phyloP scores from a whole-genome alignment of 441 rosid genomes.

The Kokia cookei region DNA sequence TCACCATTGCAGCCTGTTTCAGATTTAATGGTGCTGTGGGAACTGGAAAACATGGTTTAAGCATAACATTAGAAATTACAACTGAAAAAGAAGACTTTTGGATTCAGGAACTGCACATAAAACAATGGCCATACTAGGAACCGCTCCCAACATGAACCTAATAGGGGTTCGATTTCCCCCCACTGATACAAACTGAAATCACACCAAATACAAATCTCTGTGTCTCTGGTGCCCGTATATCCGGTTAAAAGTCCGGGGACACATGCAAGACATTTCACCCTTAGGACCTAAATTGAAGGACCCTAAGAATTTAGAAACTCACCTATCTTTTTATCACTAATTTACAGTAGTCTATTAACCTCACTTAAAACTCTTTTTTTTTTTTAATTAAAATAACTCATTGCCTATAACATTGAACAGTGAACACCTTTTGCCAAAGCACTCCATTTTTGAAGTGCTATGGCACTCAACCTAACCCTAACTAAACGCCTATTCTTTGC shows the following conservation, averaged over 20 bases:
- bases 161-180: conserved; percentile 18
- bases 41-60: not conserved
- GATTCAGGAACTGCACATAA: conserved; percentile 26
- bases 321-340: conserved; percentile 19
- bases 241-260: conserved; percentile 41
- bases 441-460: conserved; percentile 18
- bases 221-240: conserved; percentile 17
- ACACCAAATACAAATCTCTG: conserved; percentile 16
- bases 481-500: conserved; percentile 9
- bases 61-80: not conserved
- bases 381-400: conserved; percentile 10
- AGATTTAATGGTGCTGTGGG: too few species aligned
- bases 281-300: conserved; percentile 29
- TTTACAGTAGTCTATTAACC: conserved; percentile 22
- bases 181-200: conserved; percentile 14
- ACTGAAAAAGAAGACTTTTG: not conserved
- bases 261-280: conserved; percentile 20
- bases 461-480: conserved; percentile 21
- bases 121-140: conserved; percentile 36
- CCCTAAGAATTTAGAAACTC: conserved; percentile 23
- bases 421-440: conserved; percentile 27
- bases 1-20: too few species aligned
- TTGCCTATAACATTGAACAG: conserved; percentile 10
- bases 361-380: conserved; percentile 2
- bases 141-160: conserved; percentile 48